Base-by-base conservation (phyloP, 768 basidiomycete species). In the Boletus edulis region DNA sequence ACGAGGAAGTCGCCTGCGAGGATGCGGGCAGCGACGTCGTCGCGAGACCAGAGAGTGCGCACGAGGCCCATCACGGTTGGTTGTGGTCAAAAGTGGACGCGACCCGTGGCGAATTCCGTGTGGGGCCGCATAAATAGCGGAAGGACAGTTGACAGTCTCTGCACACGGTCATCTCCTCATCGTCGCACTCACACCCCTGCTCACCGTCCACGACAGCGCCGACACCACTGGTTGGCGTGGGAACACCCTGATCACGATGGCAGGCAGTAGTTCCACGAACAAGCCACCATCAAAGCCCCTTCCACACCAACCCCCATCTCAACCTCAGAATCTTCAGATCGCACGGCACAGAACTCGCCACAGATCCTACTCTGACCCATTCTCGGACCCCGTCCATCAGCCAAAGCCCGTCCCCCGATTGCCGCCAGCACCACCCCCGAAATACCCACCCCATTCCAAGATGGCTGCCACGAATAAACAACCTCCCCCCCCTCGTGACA, bases 1-100 rank as follows among this genome's bases (percentile, higher is more conserved):
- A 96, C 77, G 66, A 95, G 83, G 51, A 73, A 71, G 53, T 91
- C 85, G 45, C 94, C 94, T 3, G 75, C 75, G 67, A 91, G 80
- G 63, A 96, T 89, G 63, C 83, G 83, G 6, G 73, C 68, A 11
- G 86, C 87, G 61, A 95, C 76, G 44, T 82, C 75, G 29, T 82
- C 78, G 52, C 84, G 78, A 12, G 76, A 72, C 74, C 77, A 79
- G 20, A 63, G 35, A 17, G 60, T 60, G 48, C 60, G 65, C 18
- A 70, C 39, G 52, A 67, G 63, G 10, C 70, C 70, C 74, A 75
- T 76, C 22, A 47, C 15, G 12, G 20, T 11, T 34, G 32, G 27
- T 34, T 34, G 32, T 34, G 32, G 38, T 47, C 12, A 48, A 55
- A 48, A 47, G 48, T 5, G 31, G 27, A 32, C 31, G 46, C 37